Base-by-base conservation (phyloP, 139 green algal genomes). In the Trebouxia sp. region DNA sequence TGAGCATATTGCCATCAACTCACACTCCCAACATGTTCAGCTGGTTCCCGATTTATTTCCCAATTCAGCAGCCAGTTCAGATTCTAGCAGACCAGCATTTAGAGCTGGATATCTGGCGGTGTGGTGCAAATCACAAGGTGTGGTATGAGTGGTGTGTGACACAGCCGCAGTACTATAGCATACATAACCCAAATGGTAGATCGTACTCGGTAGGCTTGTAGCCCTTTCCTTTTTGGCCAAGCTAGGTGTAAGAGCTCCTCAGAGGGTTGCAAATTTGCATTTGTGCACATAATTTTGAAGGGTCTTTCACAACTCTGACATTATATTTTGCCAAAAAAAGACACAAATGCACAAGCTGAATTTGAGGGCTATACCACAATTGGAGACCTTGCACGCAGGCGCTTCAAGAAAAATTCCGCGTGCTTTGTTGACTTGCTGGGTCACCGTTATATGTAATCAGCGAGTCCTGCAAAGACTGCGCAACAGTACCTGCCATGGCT, bases 31-130 rank as follows among this genome's bases (percentile, higher is more conserved):
- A 92, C 87, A 98, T 98, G 94, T 91, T 90, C 80, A 88, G 45
- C 78, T 98, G 95, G 95, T 99, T 99, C 85, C 93, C 97, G 42
- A 99, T 99, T 84, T 99, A 93, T 87, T 99, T 99, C 80, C 97
- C 97, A 8, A 76, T 99, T 39, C 76, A 85, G 7, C 78, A 92
- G 48, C 95, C 95, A 0, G 67, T 98, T 14, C 85, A 92, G 65
- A 58, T 95, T 62, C 80, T 88, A 9, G 77, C 90, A 6, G 93
- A 90, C 38, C 77, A 83, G 55, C 66, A 3, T 47, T 83, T 99
- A 17, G 83, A 88, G 48, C 79, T 92, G 37, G 81, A 91, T 83
- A 93, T 99, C 83, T 99, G 97, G 97, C 85, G 97, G 5, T 93
- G 92, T 74, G 81, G 83, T 3, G 84, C 84, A 4, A 7, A 80